A percentile compares a stretch with the other conserved stretches of the same genome.
Evolutionary conservation across 2,329 filamentous ascomycete species (phyloP).

Genomic region (Leptographium galeiforme): DNA sequence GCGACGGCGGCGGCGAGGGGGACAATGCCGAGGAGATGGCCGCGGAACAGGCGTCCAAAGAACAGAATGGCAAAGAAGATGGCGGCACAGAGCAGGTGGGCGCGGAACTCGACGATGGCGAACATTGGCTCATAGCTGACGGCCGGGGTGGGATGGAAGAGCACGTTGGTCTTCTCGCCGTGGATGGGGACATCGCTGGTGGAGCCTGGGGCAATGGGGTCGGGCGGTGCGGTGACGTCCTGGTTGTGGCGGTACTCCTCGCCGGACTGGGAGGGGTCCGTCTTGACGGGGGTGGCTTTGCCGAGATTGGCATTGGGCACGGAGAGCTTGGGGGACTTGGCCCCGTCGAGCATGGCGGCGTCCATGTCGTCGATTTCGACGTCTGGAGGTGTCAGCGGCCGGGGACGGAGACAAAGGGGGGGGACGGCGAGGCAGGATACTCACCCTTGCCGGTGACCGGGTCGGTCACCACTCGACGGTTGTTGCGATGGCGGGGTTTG

Average conservation of each 20-base stretch:
- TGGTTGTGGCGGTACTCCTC: conserved; percentile 75
- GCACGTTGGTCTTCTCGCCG: conserved; percentile 89
- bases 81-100: conserved; percentile 53
- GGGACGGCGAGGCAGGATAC: not conserved
- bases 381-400: conserved; percentile 24
- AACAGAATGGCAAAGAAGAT: conserved; percentile 65
- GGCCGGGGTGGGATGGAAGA: conserved; percentile 88
- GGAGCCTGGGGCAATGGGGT: conserved; percentile 65
- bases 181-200: conserved; percentile 93
- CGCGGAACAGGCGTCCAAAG: conserved; percentile 68
- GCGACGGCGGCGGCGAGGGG: conserved; percentile 58
- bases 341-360: conserved; percentile 45
- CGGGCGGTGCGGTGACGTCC: conserved; percentile 81
- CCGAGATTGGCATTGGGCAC: conserved; percentile 83
- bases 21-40: conserved; percentile 60
- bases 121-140: conserved; percentile 88
- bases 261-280: conserved; percentile 55
- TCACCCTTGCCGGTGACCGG: conserved; percentile 62
- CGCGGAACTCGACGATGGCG: conserved; percentile 57
- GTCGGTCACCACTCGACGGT: conserved; percentile 66
- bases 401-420: not conserved
- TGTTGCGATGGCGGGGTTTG: conserved; percentile 18
- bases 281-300: conserved; percentile 59
- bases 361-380: conserved; percentile 71
- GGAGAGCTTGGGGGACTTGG: conserved; percentile 62